Evolutionary conservation across 2,329 filamentous ascomycete species (phyloP).

Genomic region (Ophiostoma angusticollis): DNA sequence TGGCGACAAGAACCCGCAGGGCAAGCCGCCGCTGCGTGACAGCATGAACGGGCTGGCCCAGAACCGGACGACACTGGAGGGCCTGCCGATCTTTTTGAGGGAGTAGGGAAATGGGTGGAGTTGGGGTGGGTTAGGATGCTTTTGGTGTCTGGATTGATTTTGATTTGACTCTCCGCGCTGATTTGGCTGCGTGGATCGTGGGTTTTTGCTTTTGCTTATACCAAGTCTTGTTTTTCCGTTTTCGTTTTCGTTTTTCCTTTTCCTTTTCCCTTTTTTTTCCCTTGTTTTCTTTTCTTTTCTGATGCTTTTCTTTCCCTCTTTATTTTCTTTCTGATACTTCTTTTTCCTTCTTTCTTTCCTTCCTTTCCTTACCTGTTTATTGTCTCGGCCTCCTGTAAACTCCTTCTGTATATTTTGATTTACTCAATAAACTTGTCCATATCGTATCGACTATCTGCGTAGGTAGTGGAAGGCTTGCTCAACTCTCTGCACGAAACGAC

Average conservation of each 20-base stretch:
- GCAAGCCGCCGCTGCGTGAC: slow-evolving; percentile 8
- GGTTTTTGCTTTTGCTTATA: slow-evolving; percentile 36
- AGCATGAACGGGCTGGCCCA: slow-evolving; percentile 9
- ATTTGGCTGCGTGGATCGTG: no score
- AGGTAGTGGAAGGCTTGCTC: no score
- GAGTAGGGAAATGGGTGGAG: neutral
- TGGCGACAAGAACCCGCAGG: no score
- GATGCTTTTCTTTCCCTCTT: neutral
- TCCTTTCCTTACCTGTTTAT: neutral
- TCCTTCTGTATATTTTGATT: neutral
- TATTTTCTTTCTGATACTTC: neutral
- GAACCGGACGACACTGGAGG: slow-evolving; percentile 5
- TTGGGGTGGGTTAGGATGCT: no score
- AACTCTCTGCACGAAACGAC: no score
- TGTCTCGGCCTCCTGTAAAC: neutral
- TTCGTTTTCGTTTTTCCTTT: neutral
- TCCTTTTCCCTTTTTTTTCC: neutral
- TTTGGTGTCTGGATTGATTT: neutral
- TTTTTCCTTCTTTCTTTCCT: neutral
- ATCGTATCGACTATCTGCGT: no score
- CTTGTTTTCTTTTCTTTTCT: neutral
- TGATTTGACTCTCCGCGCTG: no score
- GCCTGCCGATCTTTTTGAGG: slow-evolving; percentile 34
- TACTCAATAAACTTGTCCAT: no score
- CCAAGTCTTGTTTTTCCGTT: slow-evolving; percentile 24